phyloP scores from a whole-genome alignment of 495 filamentous ascomycete genomes.

The Parmelia sp. region DNA sequence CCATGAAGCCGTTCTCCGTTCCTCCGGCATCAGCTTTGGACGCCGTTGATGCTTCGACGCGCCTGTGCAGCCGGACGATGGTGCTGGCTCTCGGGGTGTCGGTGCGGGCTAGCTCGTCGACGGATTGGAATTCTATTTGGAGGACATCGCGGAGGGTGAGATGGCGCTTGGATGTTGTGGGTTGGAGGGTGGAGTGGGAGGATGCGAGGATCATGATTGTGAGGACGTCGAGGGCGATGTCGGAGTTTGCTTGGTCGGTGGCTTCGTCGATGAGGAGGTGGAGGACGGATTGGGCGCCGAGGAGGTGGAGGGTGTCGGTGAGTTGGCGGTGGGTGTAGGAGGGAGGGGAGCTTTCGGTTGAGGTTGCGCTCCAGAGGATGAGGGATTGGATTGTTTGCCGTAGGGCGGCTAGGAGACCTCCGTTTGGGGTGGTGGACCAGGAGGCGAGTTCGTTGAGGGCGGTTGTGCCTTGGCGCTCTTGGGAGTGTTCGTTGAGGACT shows the following conservation, averaged over 20 bases:
- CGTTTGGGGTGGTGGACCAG: conserved; percentile 59
- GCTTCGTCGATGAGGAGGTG: conserved; percentile 16
- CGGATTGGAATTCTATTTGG: conserved; percentile 54
- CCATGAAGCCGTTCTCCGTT: conserved; percentile 40
- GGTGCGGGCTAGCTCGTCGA: conserved; percentile 52
- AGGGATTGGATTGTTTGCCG: conserved; percentile 61
- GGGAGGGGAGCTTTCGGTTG: conserved; percentile 51
- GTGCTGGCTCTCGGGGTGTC: conserved; percentile 59
- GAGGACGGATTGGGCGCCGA: conserved; percentile 61
- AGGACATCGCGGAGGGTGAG: conserved; percentile 67
- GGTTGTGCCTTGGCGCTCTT: conserved; percentile 57
- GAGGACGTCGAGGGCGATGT: conserved; percentile 67
- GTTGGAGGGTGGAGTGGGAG: conserved; percentile 43
- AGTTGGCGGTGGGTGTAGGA: conserved; percentile 76
- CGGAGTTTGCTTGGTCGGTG: conserved; percentile 38
- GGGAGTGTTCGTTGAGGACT: conserved; percentile 61
- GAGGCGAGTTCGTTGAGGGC: conserved; percentile 67
- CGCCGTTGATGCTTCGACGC: conserved; percentile 57
- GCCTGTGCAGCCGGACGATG: conserved; percentile 67
- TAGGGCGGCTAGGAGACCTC: conserved; percentile 57
- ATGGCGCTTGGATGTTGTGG: conserved; percentile 28
- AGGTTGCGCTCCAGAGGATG: conserved; percentile 64
- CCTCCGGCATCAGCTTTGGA: conserved; percentile 37
- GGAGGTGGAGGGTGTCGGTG: conserved; percentile 56
- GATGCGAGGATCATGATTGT: conserved; percentile 66